Conservation (phyloP, 2,329 filamentous ascomycete species). For the Diplodia corticola region DNA sequence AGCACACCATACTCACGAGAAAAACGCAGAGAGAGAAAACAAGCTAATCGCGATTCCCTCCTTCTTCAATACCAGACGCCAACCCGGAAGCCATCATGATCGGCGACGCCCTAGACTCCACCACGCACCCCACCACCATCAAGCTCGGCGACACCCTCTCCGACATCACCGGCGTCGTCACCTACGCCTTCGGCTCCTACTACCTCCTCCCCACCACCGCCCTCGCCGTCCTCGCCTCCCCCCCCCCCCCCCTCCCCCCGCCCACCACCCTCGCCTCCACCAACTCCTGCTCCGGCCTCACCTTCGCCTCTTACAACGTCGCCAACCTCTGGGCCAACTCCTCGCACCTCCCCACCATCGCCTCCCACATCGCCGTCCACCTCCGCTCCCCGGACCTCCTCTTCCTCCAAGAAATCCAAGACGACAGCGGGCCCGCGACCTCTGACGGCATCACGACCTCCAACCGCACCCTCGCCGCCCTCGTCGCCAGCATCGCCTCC, state of each 20-base stretch:
- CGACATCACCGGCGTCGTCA: slow-evolving; percentile 69
- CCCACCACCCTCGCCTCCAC: slow-evolving; percentile 56
- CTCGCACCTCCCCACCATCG: slow-evolving; percentile 58
- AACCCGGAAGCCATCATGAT: slow-evolving; percentile 71
- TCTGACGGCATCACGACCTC: slow-evolving; percentile 50
- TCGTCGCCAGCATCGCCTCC: slow-evolving; percentile 30
- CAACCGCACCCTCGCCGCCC: slow-evolving; percentile 24
- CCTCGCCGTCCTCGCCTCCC: slow-evolving; percentile 50
- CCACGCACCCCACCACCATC: slow-evolving; percentile 58
- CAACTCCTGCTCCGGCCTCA: slow-evolving; percentile 61
- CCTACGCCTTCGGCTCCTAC: slow-evolving; percentile 68
- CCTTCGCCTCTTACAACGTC: slow-evolving; percentile 68
- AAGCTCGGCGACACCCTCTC: slow-evolving; percentile 65
- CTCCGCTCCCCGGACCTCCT: slow-evolving; percentile 64
- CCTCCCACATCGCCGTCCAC: slow-evolving; percentile 64
- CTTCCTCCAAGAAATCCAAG: slow-evolving; percentile 71
- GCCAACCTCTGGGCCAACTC: slow-evolving; percentile 65
- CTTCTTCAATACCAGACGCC: slow-evolving; percentile 50
- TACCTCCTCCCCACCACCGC: slow-evolving; percentile 64
- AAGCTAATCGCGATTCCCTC: neutral
- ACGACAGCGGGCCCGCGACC: slow-evolving; percentile 62
- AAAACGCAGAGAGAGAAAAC: neutral
- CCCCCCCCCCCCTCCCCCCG: slow-evolving; percentile 50
- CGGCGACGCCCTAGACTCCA: slow-evolving; percentile 65
- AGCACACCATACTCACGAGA: neutral